Evolutionary conservation across 2,329 filamentous ascomycete species (phyloP), one percentile per base, ranked within the genome.

Genomic region (Monosporascus sp.): DNA sequence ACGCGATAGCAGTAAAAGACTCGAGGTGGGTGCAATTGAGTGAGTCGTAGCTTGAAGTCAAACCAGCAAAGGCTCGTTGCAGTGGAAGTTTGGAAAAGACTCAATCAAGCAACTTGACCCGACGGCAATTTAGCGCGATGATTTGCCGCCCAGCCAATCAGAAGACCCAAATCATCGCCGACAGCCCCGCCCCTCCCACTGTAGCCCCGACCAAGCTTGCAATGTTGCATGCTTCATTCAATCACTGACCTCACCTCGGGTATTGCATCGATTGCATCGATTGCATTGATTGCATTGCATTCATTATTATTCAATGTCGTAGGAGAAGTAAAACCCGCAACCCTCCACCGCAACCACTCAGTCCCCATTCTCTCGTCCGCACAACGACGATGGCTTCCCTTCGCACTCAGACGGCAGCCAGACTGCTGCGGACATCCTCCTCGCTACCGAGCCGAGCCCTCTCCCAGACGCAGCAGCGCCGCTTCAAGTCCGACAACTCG

Each of bases 351-450:
- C n/a, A 44, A n/a, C 41, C 41, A 44, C 25, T 44, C 39, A 27
- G 22, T 25, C 37, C 25, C 6, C 18, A 44, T 50, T 49, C 53
- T 48, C 27, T 31, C 41, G 48, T 37, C 43, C 31, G 37, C 24
- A 45, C 18, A 48, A n/a, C 20, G 68, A 75, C 64, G 60, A 90
- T 90, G 87, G 82, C 85, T 60, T 79, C 87, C 57, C 74, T 90
- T 68, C 79, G 86, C 73, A 73, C 80, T 45, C 77, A 77, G 55
- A 72, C 75, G 57, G 75, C 79, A 48, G 73, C 74, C 51, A 75
- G 76, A 55, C 67, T 85, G 62, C 71, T 85, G 60, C 75, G 77
- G 65, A 72, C 67, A 59, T 73, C 75, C 38, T 63, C 67, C 49
- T 62, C 72, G 49, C 65, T 58, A 20, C 52, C 62, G 31, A 60